These are phyloP conservation scores for Saturnispora serradocipensis DNA, from an alignment of 805 yeast species.

Conservation along the genomic window DNA sequence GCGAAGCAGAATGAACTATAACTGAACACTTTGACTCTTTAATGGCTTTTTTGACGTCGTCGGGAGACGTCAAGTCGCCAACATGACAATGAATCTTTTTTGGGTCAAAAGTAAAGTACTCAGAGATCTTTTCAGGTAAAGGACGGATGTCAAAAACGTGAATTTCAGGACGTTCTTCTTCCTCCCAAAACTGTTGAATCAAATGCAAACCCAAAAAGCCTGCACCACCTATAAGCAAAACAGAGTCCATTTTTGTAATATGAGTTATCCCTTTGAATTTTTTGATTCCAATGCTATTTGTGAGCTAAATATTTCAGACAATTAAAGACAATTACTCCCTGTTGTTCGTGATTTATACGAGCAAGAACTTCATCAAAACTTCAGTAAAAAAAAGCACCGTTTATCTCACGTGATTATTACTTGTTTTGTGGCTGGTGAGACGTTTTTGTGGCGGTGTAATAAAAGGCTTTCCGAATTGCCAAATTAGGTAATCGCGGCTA, in stretches of 20 bases:
- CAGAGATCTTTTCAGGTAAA: slow-evolving; percentile 61
- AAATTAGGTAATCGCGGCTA: neutral
- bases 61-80: slow-evolving; percentile 77
- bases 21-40: slow-evolving; percentile 52
- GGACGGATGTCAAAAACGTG: slow-evolving; percentile 90
- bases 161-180: slow-evolving; percentile 58
- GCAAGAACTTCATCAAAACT: neutral
- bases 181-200: slow-evolving; percentile 70
- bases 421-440: neutral
- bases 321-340: neutral
- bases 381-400: neutral
- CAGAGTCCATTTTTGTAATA: slow-evolving; percentile 35
- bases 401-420: neutral
- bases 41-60: slow-evolving; percentile 60
- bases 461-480: neutral
- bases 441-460: neutral
- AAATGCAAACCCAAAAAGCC: slow-evolving; percentile 92
- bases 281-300: neutral
- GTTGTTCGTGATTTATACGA: neutral
- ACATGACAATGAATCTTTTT: slow-evolving; percentile 48
- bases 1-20: slow-evolving; percentile 93
- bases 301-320: neutral
- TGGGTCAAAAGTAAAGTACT: slow-evolving; percentile 66
- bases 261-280: neutral
- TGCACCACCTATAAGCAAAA: slow-evolving; percentile 87